Conservation (phyloP, 2,329 filamentous ascomycete species). For the Thelonectria rubi region DNA sequence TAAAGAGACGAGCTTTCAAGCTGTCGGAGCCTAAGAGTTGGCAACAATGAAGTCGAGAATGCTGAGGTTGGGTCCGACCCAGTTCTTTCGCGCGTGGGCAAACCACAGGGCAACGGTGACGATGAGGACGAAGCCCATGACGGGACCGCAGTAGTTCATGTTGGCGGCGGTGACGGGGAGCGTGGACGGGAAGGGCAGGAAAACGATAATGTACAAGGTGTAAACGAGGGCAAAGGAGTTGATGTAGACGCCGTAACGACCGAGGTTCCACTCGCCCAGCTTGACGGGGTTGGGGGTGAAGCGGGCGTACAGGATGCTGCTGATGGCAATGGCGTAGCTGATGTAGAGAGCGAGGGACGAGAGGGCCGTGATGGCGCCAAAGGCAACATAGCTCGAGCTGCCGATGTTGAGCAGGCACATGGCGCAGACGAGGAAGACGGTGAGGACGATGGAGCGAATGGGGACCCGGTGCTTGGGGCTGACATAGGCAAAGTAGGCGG, state of each 20-base stretch:
- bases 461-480: constrained; percentile 37
- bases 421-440: constrained; percentile 39
- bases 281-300: constrained; percentile 25
- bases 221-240: constrained; percentile 37
- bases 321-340: constrained; percentile 40
- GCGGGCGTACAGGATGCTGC: constrained; percentile 37
- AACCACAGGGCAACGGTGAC: constrained; percentile 36
- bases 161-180: constrained; percentile 34
- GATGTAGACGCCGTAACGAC: constrained; percentile 28
- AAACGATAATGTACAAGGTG: constrained; percentile 38
- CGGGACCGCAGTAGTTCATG: constrained; percentile 41
- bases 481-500: constrained; percentile 38
- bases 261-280: constrained; percentile 40
- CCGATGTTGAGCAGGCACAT: constrained; percentile 41
- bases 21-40: constrained; percentile 17
- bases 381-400: constrained; percentile 38
- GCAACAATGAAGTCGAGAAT: constrained; percentile 39
- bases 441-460: constrained; percentile 35
- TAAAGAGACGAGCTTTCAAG: not conserved
- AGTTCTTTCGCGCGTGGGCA: constrained; percentile 34
- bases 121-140: constrained; percentile 35
- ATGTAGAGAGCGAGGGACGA: constrained; percentile 39
- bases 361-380: constrained; percentile 37
- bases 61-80: constrained; percentile 35
- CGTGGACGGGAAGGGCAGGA: constrained; percentile 39